Base-by-base conservation (phyloP, 1,284 basidiomycete species). In the Fereydounia khargensis region DNA sequence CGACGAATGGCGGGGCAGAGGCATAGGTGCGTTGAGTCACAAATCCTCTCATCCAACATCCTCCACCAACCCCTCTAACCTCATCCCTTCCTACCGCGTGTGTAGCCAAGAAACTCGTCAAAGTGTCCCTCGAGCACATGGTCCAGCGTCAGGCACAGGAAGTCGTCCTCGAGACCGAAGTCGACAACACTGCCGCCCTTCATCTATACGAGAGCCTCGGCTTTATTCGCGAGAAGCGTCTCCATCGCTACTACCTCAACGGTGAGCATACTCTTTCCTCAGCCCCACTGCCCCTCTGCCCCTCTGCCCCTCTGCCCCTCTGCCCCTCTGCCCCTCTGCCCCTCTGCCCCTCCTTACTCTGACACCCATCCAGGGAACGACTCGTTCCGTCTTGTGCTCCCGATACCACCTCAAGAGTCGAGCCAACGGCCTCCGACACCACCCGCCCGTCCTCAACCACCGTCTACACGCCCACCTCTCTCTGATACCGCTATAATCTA, bases 111-210 rank as follows among this genome's bases (percentile, higher is more conserved):
- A 27, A 31, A 21, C 20, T 65, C n/a, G 63, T 62, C 11, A 28
- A 83, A 35, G 81, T 86, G 35, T 87, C 89, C 0, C 82, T 95
- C 32, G 81, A 85, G 42, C 83, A 82, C 27, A 94, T 95, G 91
- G 85, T 84, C 57, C 77, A 78, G 34, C 80, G 83, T 42, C 87
- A 87, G 1, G 90, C 90, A 2, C 83, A 90, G 55, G 89, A 94
- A 83, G 89, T 89, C 58, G 86, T 94, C 2, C 84, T 99, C 39
- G 95, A 99, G 79, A 99, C 95, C 2, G 95, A 99, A 78, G 89
- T 83, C 70, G 92, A 98, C 79, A 98, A 99, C 77, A 76, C 78
- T 13, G 83, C 89, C 3, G 90, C 91, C 0, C 81, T 98, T 10
- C 84, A 86, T 3, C 80, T 98, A 11, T 98, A 98, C 78, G 87